Evolutionary conservation across 169 alveolate genomes (phyloP), one percentile per base, ranked within the genome.

Genomic region (Neospora caninum): DNA sequence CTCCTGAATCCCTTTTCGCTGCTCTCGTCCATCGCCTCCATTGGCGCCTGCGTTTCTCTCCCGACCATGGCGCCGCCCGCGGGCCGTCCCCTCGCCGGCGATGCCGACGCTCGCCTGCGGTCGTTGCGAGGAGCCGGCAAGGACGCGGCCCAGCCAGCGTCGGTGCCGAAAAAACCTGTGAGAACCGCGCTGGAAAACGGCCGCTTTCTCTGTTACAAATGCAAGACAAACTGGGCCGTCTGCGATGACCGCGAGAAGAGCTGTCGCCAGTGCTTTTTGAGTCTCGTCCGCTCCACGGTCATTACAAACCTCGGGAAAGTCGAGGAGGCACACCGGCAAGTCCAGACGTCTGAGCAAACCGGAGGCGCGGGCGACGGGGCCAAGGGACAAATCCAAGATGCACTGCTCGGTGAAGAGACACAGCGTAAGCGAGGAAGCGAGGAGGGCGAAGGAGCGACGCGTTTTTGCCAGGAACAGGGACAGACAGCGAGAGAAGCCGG

Each of bases 141-240:
- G 22, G 22, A 7, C 4, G 58, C 25, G 16, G 7, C 31, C 20
- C 73, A 29, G 73, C 73, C 13, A 27, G 73, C 67, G 36, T 82
- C 89, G 89, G 1, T 6, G 38, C 43, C 41, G 69, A 9, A 82
- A 67, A 82, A 82, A 67, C 89, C 89, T 13, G 38, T 82, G 64
- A 38, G 89, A 20, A 42, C 34, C 38, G 43, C 67, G 10, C 67
- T 82, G 0, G 54, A 38, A 4, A 42, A 82, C 67, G 89, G 89
- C n/a, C n/a, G 67, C 0, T 82, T 29, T 82, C 89, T 82, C 36
- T 82, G 89, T 67, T 82, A 82, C 67, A 82, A 82, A 29, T 82
- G 89, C 67, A 82, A 82, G 38, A 6, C 67, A 13, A 41, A 36
- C 38, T 29, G 27, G 34, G 89, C 89, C 16, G 41, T 82, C 22